phyloP scores from a whole-genome alignment of 441 rosid species.

The Populus hybrid region DNA sequence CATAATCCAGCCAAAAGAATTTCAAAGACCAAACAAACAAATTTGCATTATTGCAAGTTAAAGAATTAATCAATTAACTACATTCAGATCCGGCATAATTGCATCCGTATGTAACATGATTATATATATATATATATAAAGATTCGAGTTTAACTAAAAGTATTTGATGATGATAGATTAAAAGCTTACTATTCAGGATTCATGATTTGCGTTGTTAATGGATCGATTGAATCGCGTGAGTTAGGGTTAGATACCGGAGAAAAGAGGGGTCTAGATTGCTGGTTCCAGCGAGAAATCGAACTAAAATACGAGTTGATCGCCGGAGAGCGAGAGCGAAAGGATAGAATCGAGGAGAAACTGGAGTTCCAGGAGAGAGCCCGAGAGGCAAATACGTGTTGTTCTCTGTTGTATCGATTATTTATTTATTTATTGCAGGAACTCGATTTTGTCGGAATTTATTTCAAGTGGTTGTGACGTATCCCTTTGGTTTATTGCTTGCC shows the following conservation, averaged over 20 bases:
- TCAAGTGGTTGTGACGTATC: constrained; percentile 35
- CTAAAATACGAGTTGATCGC: constrained; percentile 12
- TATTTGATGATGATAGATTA: constrained; percentile 1
- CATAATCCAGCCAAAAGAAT: neutral
- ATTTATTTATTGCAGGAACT: constrained; percentile 7
- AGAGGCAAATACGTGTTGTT: neutral
- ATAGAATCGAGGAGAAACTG: neutral
- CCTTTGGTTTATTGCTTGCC: constrained; percentile 23
- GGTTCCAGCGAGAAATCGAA: constrained; percentile 19
- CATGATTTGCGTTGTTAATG: constrained; percentile 36
- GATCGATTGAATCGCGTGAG: constrained; percentile 13
- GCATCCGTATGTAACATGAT: neutral
- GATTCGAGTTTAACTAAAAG: neutral
- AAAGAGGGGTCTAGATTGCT: neutral
- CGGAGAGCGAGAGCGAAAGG: neutral
- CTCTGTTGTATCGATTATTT: neutral
- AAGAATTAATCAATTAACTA: neutral
- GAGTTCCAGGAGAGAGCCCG: neutral
- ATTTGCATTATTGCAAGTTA: neutral
- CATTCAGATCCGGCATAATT: constrained; percentile 21
- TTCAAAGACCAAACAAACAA: neutral
- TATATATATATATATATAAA: no score
- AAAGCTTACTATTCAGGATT: constrained; percentile 91
- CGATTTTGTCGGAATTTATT: constrained; percentile 24
- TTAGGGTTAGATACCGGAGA: neutral